Evolutionary conservation across 352 stramenopile genomes (phyloP), one percentile per base, ranked within the genome.

Genomic region (Phytophthora fragariae): DNA sequence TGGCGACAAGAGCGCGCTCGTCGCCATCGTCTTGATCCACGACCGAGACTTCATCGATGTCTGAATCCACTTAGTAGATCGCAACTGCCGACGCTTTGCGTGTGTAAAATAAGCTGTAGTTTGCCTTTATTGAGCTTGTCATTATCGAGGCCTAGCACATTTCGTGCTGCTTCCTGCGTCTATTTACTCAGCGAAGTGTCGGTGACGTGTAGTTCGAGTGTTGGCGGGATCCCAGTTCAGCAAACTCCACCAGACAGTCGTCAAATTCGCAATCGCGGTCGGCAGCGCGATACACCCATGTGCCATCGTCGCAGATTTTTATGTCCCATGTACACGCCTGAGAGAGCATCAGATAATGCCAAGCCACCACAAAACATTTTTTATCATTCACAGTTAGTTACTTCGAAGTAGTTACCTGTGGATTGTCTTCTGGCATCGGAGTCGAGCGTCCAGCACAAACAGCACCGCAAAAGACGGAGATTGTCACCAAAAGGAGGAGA

Each of bases 241-340:
- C 9, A 65, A 21, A 21, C 7, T 58, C 35, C 59, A 84, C 72
- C 72, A 82, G 79, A 64, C 85, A 92, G 14, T 83, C 73, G 24
- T 81, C 73, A 35, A 91, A 93, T 14, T 70, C 63, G 62, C 85
- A 93, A 27, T 80, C 65, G 14, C 63, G 67, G 37, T 88, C 77
- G 7, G 72, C 70, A 41, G 79, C 60, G 2, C 84, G 76, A 46
- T 92, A 89, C 15, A 91, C 82, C 86, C 86, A 93, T 59, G 84
- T 91, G 56, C 84, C 84, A 65, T 93, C 84, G 31, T 57, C 69
- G 27, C 86, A 93, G 39, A 93, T 76, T 54, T 82, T 84, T 56
- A 92, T 65, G 62, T 91, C 84, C 86, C 83, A 92, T 54, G 78
- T 47, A 62, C 86, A 93, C 11, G 74, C 73, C 86, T 93, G 10